Evolutionary conservation across 2,329 filamentous ascomycete genomes (phyloP), one percentile per base, ranked within the genome.

Genomic region (Calonectria ilicicola): DNA sequence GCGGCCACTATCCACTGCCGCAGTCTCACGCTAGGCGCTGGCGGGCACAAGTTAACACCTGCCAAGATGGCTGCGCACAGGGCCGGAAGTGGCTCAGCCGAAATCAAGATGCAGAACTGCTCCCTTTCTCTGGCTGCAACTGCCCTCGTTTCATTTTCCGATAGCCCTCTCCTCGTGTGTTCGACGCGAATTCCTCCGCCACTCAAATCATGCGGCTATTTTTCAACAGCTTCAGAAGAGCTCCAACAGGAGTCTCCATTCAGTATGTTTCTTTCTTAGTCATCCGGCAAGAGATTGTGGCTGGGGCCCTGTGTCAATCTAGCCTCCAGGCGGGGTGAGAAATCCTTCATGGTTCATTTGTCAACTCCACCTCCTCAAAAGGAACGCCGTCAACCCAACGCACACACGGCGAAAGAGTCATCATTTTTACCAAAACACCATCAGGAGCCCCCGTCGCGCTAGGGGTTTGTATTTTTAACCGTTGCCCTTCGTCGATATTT

Each of bases 361-460:
- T 42, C 53, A 72, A 69, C 65, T 69, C 63, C 42, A 67, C 63
- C 53, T 70, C 63, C n/a, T 67, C 44, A 46, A 67, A 56, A 47
- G 38, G 38, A 29, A 35, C 26, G 35, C 44, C 21, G 21, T 38
- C 60, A 42, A 53, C 35, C 32, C 51, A 35, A 60, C 70, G 42
- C 70, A 69, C 70, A 65, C 63, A 56, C 72, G 72, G 72, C 60
- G 60, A 72, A 72, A 56, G 72, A 74, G 72, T 74, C 72, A 74
- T 74, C 53, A 27, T 40, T 62, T 68, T 38, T 32, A n/a, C 26
- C 65, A 46, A 32, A 46, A 21, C 32, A 70, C 19, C 68, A 32
- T 26, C 62, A 26, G 42, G 32, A 53, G 29, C 23, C 68, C 63
- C 26, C 66, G 15, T 21, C 32, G 17, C 9, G 53, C 8, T 26